Base-by-base conservation (phyloP, 1,139 yeast species). In the Blastobotrys serpentis region DNA sequence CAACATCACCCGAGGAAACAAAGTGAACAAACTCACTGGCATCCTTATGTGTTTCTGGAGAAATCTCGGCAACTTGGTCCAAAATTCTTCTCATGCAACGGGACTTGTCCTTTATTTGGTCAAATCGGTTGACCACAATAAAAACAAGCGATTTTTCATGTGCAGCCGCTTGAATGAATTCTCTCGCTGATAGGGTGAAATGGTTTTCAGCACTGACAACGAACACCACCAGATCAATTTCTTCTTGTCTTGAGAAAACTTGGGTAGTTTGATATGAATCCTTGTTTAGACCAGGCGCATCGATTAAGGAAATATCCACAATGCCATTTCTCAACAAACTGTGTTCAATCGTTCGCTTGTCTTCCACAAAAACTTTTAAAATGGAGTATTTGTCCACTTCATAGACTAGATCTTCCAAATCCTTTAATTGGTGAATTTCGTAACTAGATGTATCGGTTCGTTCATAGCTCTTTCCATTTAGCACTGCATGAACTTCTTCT, bases 171-270 rank as follows among this genome's bases (percentile, higher is more conserved):
- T 92, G 76, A 48, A 94, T 87, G 60, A 94, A 94, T 61, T 94
- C 98, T 59, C 88, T 86, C 1, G 98, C 98, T 0, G 96, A 86
- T 47, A 88, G 73, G 0, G 99, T 94, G 62, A 94, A 86, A 65
- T 92, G 98, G 60, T 94, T 94, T 62, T 90, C 98, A 0, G 98
- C 95, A 64, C 86, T 86, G 3, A 94, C 96, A 3, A 94, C 98
- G 71, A 94, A 94, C 0, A 94, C 92, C 6, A 94, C 96, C 59
- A 94, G 74, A 65, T 94, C 99, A 56, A 94, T 94, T 63, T 94
- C 98, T 62, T 94, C 98, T 68, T 94, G 98, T 53, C 98, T 79
- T 2, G 97, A 85, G 66, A 90, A 90, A 0, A 94, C 90, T 62
- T 90, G 96, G 1, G 97, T 87, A 0, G 99, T 94, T 65, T 88